Percentiles rank a stretch among this genome's conserved stretches.
Evolutionary conservation across 805 yeast genomes (phyloP).

Genomic region (Lachancea kluyveri): DNA sequence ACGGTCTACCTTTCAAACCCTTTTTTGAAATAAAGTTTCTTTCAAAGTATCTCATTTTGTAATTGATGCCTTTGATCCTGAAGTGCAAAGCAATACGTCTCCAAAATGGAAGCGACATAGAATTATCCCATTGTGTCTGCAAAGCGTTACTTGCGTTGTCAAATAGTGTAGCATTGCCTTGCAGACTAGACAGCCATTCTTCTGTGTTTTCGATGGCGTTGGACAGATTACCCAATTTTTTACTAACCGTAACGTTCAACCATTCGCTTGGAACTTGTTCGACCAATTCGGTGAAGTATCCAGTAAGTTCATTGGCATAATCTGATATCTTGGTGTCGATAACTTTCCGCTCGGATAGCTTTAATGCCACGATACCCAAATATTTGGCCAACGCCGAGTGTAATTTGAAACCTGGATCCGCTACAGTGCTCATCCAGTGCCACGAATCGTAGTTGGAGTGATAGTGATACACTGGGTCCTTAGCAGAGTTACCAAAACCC

Average conservation of each 20-base stretch:
- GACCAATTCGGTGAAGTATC: slow-evolving; percentile 34
- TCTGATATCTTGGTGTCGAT: slow-evolving; percentile 28
- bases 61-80: slow-evolving; percentile 29
- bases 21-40: slow-evolving; percentile 38
- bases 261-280: slow-evolving; percentile 35
- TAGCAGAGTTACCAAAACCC: slow-evolving; percentile 41
- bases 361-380: slow-evolving; percentile 43
- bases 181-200: slow-evolving; percentile 22
- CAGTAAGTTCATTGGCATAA: slow-evolving; percentile 35
- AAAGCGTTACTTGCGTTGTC: slow-evolving; percentile 21
- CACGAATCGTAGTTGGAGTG: slow-evolving; percentile 71
- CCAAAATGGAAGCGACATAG: slow-evolving; percentile 29
- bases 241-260: slow-evolving; percentile 21
- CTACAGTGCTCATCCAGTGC: slow-evolving; percentile 60
- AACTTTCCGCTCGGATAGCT: slow-evolving; percentile 44
- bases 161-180: slow-evolving; percentile 17
- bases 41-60: slow-evolving; percentile 37
- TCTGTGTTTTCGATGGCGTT: slow-evolving; percentile 27
- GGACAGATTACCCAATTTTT: slow-evolving; percentile 14
- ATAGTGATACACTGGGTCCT: slow-evolving; percentile 63
- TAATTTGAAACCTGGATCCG: slow-evolving; percentile 54
- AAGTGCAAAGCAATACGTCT: slow-evolving; percentile 23
- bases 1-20: slow-evolving; percentile 42
- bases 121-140: slow-evolving; percentile 25
- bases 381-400: slow-evolving; percentile 53